These are phyloP conservation scores for Echites panduratus DNA, from an alignment of 257 asterid species.

Conservation along the genomic window DNA sequence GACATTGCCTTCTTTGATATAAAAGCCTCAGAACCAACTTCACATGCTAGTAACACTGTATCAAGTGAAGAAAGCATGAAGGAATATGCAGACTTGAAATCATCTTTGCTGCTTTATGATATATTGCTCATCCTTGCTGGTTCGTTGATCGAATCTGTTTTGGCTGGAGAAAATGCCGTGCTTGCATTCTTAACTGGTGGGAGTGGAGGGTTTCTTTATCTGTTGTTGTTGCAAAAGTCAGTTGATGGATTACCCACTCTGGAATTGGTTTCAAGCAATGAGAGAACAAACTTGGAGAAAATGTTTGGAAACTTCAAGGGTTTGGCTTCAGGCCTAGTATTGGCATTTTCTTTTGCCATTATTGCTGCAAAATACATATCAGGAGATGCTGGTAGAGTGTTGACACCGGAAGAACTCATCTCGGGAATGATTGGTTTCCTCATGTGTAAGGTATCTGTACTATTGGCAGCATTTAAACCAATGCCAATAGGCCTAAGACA, in stretches of 20 bases:
- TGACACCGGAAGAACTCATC: constrained; percentile 54
- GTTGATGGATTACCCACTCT: constrained; percentile 55
- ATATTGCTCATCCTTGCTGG: constrained; percentile 51
- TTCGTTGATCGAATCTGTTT: constrained; percentile 38
- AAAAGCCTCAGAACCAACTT: constrained; percentile 17
- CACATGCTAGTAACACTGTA: constrained; percentile 11
- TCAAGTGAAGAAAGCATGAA: constrained; percentile 76
- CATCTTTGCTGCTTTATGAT: constrained; percentile 64
- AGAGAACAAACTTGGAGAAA: constrained; percentile 19
- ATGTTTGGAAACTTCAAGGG: constrained; percentile 36
- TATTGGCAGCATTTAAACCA: constrained; percentile 72
- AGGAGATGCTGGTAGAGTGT: constrained; percentile 40
- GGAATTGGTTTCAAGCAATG: constrained; percentile 33
- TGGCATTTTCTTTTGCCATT: constrained; percentile 41
- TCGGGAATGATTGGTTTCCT: constrained; percentile 79
- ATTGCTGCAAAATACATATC: constrained; percentile 35
- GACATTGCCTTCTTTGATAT: constrained; percentile 19
- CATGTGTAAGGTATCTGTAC: constrained; percentile 64
- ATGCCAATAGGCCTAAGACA: constrained; percentile 30
- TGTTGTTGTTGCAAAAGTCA: constrained; percentile 60
- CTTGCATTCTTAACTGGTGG: constrained; percentile 71
- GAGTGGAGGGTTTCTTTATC: constrained; percentile 55
- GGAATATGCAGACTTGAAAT: constrained; percentile 62
- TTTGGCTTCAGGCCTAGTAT: constrained; percentile 27
- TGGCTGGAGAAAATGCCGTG: constrained; percentile 37